phyloP scores from a whole-genome alignment of 1,284 basidiomycete genomes.

The Naganishia sp. region DNA sequence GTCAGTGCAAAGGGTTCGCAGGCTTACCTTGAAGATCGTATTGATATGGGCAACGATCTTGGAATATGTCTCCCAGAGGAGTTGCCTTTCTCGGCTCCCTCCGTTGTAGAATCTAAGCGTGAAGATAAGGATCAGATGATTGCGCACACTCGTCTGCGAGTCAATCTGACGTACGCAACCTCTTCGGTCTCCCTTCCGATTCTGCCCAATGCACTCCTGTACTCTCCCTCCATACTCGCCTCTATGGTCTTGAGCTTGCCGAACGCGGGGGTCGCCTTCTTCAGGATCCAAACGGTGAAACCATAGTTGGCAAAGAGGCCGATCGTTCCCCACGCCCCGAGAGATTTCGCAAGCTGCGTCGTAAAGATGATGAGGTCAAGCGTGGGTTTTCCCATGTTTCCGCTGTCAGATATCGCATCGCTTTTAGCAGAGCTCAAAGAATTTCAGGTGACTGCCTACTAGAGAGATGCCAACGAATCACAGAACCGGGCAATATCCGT shows the following conservation, averaged over 20 bases:
- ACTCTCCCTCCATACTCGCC: slow-evolving; percentile 80
- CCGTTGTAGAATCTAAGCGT: slow-evolving; percentile 84
- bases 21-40: slow-evolving; percentile 78
- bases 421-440: neutral
- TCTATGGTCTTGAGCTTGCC: slow-evolving; percentile 87
- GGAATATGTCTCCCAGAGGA: slow-evolving; percentile 77
- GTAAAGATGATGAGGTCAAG: slow-evolving; percentile 93
- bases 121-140: slow-evolving; percentile 15
- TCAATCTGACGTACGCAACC: slow-evolving; percentile 68
- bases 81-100: slow-evolving; percentile 77
- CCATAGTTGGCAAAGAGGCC: slow-evolving; percentile 84
- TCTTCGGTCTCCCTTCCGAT: slow-evolving; percentile 92
- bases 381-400: slow-evolving; percentile 82
- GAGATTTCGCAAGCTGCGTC: slow-evolving; percentile 79
- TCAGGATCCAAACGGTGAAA: slow-evolving; percentile 76
- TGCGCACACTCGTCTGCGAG: neutral
- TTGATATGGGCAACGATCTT: slow-evolving; percentile 85
- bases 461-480: slow-evolving; percentile 81
- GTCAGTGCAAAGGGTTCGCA: neutral
- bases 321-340: slow-evolving; percentile 73
- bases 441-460: slow-evolving; percentile 60
- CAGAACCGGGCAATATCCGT: slow-evolving; percentile 90
- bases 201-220: slow-evolving; percentile 81
- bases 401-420: slow-evolving; percentile 52
- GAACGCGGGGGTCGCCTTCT: slow-evolving; percentile 88